A percentile compares a stretch with the other conserved stretches of the same genome.
phyloP scores from a whole-genome alignment of 2,329 filamentous ascomycete genomes.

The Ceratocystiopsis minuta region DNA sequence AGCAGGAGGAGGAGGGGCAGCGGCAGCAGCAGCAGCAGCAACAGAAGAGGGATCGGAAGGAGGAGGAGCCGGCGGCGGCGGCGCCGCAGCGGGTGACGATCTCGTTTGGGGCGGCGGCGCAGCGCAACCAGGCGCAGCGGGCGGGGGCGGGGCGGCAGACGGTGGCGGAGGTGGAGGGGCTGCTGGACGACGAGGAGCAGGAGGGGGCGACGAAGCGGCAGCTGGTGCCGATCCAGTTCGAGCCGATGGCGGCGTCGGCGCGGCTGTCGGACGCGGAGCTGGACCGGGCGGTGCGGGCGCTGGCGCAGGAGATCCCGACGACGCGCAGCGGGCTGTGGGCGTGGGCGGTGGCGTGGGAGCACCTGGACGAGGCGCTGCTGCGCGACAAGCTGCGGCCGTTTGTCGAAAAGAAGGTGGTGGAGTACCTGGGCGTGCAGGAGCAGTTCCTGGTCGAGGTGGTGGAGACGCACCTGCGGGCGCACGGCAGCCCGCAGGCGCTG shows the following conservation, averaged over 20 bases:
- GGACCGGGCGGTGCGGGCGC: constrained; percentile 57
- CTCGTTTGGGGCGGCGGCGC: constrained; percentile 74
- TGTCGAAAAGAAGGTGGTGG: constrained; percentile 95
- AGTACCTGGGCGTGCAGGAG: constrained; percentile 90
- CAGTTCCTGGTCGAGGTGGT: constrained; percentile 89
- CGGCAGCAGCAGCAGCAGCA: constrained; percentile 47
- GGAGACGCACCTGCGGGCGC: constrained; percentile 65
- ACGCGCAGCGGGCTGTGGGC: constrained; percentile 75
- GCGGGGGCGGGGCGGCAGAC: constrained; percentile 49
- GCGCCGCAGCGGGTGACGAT: constrained; percentile 76
- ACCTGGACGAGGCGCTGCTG: constrained; percentile 64
- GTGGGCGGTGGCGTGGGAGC: constrained; percentile 90
- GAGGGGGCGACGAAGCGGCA: constrained; percentile 47
- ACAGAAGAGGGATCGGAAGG: constrained; percentile 21
- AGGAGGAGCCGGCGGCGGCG: constrained; percentile 16
- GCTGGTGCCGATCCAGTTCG: constrained; percentile 69
- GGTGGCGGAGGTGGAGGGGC: constrained; percentile 80
- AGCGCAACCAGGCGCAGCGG: constrained; percentile 44
- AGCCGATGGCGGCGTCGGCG: constrained; percentile 45
- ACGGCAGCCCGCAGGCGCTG: constrained; percentile 57
- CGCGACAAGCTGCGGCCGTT: constrained; percentile 80
- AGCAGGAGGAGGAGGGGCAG: constrained; percentile 22
- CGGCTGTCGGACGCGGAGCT: constrained; percentile 75
- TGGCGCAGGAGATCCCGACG: constrained; percentile 79
- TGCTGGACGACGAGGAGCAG: constrained; percentile 90